A percentile compares a stretch with the other conserved stretches of the same genome.
Conservation (phyloP, 202 grass and related monocot species). For the Schoenoplectus triqueter region DNA sequence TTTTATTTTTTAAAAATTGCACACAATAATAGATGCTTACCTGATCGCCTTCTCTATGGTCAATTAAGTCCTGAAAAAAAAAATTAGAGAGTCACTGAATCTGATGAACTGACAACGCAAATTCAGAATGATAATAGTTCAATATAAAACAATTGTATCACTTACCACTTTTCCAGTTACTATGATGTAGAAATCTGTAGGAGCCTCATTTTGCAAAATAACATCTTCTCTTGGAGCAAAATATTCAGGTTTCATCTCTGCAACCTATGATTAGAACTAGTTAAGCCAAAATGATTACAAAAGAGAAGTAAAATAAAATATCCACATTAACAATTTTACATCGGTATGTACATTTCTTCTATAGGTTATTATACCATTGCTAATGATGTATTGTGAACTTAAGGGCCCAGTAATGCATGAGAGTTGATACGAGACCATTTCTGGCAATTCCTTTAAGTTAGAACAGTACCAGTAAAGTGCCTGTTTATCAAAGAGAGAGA, state of each 20-base stretch:
- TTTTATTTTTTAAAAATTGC: slow-evolving; percentile 14
- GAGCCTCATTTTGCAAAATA: slow-evolving; percentile 96
- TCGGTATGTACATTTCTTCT: neutral
- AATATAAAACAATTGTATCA: slow-evolving; percentile 17
- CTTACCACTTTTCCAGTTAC: slow-evolving; percentile 81
- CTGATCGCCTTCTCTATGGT: slow-evolving; percentile 60
- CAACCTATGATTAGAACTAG: slow-evolving; percentile 64
- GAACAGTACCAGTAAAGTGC: neutral
- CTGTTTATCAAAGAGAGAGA: neutral
- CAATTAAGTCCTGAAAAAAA: slow-evolving; percentile 72
- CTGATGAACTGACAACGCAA: neutral
- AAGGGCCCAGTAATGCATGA: neutral
- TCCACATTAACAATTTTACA: neutral
- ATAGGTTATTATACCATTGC: neutral
- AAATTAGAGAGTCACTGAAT: slow-evolving; percentile 35
- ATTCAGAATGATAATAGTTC: neutral
- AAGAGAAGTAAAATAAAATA: slow-evolving; percentile 32
- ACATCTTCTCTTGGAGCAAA: slow-evolving; percentile 98
- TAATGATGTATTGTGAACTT: neutral
- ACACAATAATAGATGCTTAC: slow-evolving; percentile 46
- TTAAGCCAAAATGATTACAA: slow-evolving; percentile 17
- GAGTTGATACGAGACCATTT: neutral
- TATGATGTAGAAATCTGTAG: slow-evolving; percentile 96
- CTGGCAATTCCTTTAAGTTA: neutral
- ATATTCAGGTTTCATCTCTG: slow-evolving; percentile 97